These are phyloP conservation scores for Xerocomellus dryophilus DNA, from an alignment of 768 basidiomycete species.

Conservation along the genomic window DNA sequence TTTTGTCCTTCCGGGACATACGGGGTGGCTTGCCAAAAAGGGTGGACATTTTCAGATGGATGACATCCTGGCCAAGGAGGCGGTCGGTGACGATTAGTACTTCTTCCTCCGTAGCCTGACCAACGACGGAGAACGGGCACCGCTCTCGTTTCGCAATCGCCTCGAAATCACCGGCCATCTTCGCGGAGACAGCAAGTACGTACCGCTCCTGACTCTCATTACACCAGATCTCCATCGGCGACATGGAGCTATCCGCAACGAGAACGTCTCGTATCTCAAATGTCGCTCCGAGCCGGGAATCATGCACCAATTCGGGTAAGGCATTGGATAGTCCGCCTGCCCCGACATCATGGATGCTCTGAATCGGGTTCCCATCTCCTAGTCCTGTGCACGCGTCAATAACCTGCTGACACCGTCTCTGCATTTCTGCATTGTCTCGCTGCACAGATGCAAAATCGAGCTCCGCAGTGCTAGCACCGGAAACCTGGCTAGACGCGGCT, in stretches of 20 bases:
- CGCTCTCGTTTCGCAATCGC: slow-evolving; percentile 81
- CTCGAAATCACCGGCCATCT: slow-evolving; percentile 62
- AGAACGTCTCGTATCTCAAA: slow-evolving; percentile 95
- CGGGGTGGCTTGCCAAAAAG: slow-evolving; percentile 95
- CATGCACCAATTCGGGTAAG: slow-evolving; percentile 94
- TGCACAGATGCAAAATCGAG: slow-evolving; percentile 98
- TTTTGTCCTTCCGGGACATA: slow-evolving; percentile 73
- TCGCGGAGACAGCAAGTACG: slow-evolving; percentile 81
- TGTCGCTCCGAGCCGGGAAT: slow-evolving; percentile 83
- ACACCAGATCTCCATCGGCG: slow-evolving; percentile 99
- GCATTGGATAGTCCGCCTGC: slow-evolving; percentile 97
- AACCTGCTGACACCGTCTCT: slow-evolving; percentile 94
- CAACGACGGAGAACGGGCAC: slow-evolving; percentile 92
- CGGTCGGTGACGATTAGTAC: slow-evolving; percentile 88
- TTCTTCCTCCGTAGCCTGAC: slow-evolving; percentile 77
- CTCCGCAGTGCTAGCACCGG: slow-evolving; percentile 86
- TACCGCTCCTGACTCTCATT: slow-evolving; percentile 99
- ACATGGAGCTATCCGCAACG: slow-evolving; percentile 90
- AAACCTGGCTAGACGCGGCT: slow-evolving; percentile 90
- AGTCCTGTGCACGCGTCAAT: slow-evolving; percentile 84
- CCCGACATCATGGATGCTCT: slow-evolving; percentile 97
- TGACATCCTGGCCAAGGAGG: slow-evolving; percentile 72
- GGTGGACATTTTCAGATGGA: slow-evolving; percentile 89
- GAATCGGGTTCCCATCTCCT: slow-evolving; percentile 67
- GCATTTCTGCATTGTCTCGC: slow-evolving; percentile 98